These are phyloP conservation scores for Histomonas meleagridis DNA, from an alignment of 208 protist genomes.

Conservation along the genomic window DNA sequence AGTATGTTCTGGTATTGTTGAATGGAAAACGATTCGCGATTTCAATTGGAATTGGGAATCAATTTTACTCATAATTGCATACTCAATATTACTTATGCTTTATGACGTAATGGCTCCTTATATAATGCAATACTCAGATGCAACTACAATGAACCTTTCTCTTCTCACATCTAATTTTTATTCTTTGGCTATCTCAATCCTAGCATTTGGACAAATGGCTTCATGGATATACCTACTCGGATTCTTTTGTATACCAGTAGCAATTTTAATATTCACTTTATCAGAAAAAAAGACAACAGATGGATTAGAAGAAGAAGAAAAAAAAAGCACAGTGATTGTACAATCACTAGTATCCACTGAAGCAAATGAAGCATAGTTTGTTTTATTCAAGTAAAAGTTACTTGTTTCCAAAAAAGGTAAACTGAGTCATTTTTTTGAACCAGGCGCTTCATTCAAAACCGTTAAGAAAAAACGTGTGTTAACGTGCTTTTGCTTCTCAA, in stretches of 20 bases:
- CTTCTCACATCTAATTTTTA: not conserved
- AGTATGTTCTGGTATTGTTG: not conserved
- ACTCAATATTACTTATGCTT: not conserved
- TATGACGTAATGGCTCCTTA: not conserved
- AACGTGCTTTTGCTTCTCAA: too few relatives aligned
- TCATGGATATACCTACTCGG: not conserved
- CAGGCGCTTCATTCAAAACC: too few relatives aligned
- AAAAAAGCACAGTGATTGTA: too few relatives aligned
- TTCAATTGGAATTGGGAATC: not conserved
- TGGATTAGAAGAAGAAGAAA: too few relatives aligned
- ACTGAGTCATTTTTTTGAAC: too few relatives aligned
- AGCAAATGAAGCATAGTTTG: too few relatives aligned
- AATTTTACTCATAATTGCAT: not conserved
- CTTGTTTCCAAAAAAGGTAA: too few relatives aligned
- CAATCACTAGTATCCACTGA: too few relatives aligned
- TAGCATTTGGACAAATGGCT: not conserved
- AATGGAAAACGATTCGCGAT: not conserved
- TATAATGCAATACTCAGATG: not conserved
- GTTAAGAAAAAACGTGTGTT: too few relatives aligned
- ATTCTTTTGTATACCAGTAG: not conserved
- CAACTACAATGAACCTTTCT: slow-evolving; percentile 27
- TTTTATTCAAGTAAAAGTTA: too few relatives aligned
- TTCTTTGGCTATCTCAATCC: not conserved
- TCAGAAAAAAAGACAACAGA: too few relatives aligned
- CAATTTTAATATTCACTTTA: not conserved